Evolutionary conservation across 176 grass and related monocot species (phyloP), one percentile per base, ranked within the genome.

Genomic region (Oropetium thomaeum): DNA sequence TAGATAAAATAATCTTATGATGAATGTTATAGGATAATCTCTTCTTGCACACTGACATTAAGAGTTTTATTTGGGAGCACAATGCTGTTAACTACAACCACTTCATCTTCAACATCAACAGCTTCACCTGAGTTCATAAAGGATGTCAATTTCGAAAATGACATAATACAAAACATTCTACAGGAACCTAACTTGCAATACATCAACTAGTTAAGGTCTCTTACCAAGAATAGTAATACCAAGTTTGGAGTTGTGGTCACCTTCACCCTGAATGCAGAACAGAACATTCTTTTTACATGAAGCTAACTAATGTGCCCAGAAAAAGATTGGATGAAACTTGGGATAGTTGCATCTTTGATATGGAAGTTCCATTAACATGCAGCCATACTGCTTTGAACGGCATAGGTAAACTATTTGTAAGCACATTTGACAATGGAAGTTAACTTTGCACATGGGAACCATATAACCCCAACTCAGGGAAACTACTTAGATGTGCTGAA

Each of bases 201-300:
- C 8, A 67, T 39, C 9, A 15, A 64, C n/a, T 54, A 79, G 28
- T 7, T 7, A 52, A 43, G 53, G 65, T 52, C 68, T 52, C 68
- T 64, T 99, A 99, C 96, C 96, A 66, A 99, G 96, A 67, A 99
- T 99, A 32, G 96, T 92, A 80, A 99, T 96, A 43, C 96, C 96
- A 79, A 99, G 96, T 86, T 96, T 99, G 25, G 92, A 84, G 53
- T 99, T 96, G 75, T 96, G 83, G 72, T 99, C 89, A 75, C 89
- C 92, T 80, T 76, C 87, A 1, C 87, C 89, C 89, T 99, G 96
- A 69, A 89, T 92, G 51, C 58, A 80, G 15, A 85, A 79, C 17
- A 74, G 12, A 62, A 74, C 3, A 44, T 78, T 54, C 30, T 28
- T 83, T 62, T 83, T 62, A 78, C 10, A 16, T 62, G 12, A 69